Conservation (phyloP, 2,329 filamentous ascomycete genomes). For the Fusarium sulawesiense region DNA sequence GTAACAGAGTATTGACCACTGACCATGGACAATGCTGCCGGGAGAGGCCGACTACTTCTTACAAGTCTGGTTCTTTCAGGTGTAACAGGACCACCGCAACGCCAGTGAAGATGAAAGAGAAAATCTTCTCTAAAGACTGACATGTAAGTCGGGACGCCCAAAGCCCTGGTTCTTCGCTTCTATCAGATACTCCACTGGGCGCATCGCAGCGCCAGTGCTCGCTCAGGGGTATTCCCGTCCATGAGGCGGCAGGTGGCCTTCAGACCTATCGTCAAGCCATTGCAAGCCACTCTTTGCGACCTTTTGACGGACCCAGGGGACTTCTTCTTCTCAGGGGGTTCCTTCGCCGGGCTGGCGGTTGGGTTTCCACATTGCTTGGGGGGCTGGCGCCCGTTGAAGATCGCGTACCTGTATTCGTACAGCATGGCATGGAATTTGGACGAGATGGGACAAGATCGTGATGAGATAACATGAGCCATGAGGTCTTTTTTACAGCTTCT, state of each 20-base stretch:
- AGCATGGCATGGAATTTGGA: conserved; percentile 40
- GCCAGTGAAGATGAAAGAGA: conserved; percentile 12
- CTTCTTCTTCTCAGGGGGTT: conserved; percentile 28
- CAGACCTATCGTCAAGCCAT: conserved; percentile 29
- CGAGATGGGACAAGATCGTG: conserved; percentile 32
- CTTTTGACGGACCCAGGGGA: conserved; percentile 26
- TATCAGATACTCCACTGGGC: conserved; percentile 38
- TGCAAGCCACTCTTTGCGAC: conserved; percentile 23
- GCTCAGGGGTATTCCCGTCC: conserved; percentile 42
- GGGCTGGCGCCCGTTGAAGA: conserved; percentile 31
- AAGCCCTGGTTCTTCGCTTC: conserved; percentile 25
- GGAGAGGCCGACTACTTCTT: background rate
- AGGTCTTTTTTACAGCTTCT: conserved; percentile 20
- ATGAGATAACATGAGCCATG: conserved; percentile 36
- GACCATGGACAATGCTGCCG: background rate
- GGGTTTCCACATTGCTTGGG: conserved; percentile 32
- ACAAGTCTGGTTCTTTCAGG: background rate
- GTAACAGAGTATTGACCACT: conserved; percentile 13
- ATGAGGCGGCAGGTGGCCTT: conserved; percentile 9
- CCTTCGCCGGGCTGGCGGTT: conserved; percentile 31
- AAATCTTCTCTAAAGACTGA: conserved; percentile 28
- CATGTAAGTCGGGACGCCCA: conserved; percentile 31
- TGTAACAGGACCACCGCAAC: background rate
- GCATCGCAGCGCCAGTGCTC: conserved; percentile 45
- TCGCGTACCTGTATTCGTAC: conserved; percentile 22